These are phyloP conservation scores for Hippophae rhamnoides DNA, from an alignment of 306 rosid genomes.

Conservation along the genomic window DNA sequence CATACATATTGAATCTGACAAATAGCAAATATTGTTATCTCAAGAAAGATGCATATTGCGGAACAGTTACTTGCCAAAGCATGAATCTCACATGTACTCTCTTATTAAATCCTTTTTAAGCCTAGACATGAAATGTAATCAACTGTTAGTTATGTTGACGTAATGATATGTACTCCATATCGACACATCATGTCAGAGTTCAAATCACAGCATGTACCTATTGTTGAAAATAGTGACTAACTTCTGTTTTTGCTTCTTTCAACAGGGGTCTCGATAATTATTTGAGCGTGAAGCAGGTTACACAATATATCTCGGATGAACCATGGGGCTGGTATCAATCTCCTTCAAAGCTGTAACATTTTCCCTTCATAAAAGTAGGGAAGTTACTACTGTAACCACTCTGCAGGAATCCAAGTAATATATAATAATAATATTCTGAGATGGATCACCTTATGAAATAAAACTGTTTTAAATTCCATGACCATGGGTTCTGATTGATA, in stretches of 20 bases:
- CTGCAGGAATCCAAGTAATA: too few species aligned
- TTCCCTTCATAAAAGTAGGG: background rate
- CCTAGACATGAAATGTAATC: too few species aligned
- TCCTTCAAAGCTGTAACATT: slow-evolving; percentile 70
- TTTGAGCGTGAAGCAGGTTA: slow-evolving; percentile 91
- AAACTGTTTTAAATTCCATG: too few species aligned
- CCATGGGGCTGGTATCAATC: slow-evolving; percentile 92
- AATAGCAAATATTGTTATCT: background rate
- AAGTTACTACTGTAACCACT: slow-evolving; percentile 1
- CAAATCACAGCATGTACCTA: background rate
- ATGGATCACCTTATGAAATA: too few species aligned
- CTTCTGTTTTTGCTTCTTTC: background rate
- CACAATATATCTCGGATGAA: slow-evolving; percentile 62
- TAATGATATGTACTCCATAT: too few species aligned
- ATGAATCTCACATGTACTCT: too few species aligned
- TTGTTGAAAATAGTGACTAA: background rate
- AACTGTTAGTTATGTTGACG: too few species aligned
- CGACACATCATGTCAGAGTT: too few species aligned
- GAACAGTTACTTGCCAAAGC: background rate
- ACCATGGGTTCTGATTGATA: too few species aligned
- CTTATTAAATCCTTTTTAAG: too few species aligned
- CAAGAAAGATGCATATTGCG: background rate
- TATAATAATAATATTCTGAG: too few species aligned
- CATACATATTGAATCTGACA: background rate
- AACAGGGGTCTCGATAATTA: slow-evolving; percentile 92